Evolutionary conservation across 2,329 filamentous ascomycete genomes (phyloP).

Genomic region (Phoma sp.): DNA sequence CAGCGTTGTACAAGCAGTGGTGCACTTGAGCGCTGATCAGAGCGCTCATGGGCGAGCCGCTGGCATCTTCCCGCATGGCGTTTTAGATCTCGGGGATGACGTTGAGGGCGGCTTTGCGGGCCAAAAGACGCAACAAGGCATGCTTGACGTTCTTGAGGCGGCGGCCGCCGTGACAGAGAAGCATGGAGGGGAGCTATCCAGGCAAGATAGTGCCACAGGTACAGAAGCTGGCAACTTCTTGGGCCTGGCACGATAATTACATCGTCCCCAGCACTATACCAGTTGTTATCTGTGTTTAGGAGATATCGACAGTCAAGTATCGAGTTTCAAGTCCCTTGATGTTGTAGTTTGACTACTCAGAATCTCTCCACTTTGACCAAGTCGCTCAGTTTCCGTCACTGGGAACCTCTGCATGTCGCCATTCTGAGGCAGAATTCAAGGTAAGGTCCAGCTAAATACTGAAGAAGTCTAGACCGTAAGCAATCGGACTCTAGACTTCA

Average conservation of each 20-base stretch:
- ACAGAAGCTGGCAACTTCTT: background rate
- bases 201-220: slow-evolving; percentile 11
- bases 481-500: too few species aligned
- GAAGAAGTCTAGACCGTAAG: too few species aligned
- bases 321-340: too few species aligned
- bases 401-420: too few species aligned
- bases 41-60: slow-evolving; percentile 23
- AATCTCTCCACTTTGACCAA: too few species aligned
- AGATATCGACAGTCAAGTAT: too few species aligned
- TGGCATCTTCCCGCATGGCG: slow-evolving; percentile 25
- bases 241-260: slow-evolving; percentile 1
- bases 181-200: background rate
- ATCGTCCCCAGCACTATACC: too few species aligned
- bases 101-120: slow-evolving; percentile 22
- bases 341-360: too few species aligned
- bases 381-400: too few species aligned
- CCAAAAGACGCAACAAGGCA: slow-evolving; percentile 1
- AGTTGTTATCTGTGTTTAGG: background rate
- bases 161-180: background rate
- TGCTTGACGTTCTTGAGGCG: slow-evolving; percentile 5
- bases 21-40: slow-evolving; percentile 24
- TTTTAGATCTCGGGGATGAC: slow-evolving; percentile 29
- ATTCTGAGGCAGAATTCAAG: too few species aligned
- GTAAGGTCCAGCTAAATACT: too few species aligned
- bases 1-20: slow-evolving; percentile 26